Evolutionary conservation across 441 rosid genomes (phyloP), one percentile per base, ranked within the genome.

Genomic region (Omphalea diandra): DNA sequence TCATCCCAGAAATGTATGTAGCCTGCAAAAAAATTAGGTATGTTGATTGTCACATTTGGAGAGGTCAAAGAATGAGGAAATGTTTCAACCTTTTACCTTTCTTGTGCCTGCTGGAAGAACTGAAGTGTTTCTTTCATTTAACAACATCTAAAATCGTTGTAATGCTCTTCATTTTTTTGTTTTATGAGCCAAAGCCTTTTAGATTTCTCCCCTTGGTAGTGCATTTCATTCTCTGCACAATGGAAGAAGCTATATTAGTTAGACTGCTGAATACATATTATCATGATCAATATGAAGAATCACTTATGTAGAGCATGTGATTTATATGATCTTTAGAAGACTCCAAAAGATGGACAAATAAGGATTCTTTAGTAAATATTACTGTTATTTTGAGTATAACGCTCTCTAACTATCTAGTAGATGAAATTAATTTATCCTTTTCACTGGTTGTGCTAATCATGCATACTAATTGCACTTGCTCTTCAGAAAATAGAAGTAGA

Each of bases 1-100:
- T 79, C 76, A 84, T 72, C 15, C 77, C 71, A 47, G 80, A 53
- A 71, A 73, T 72, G 53, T 84, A 84, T 56, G 81, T 71, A 69
- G 81, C 83, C 85, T 84, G 78, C 47, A 59, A 14, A 40, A 65
- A 8, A 64, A 29, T 11, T 1, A 55, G 6, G 33, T n/a, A 3
- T 14, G 58, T 15, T 17, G 49, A 20, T 29, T 44, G 31, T 69
- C 68, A 29, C 5, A 29, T 67, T 26, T 32, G 38, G 9, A 43
- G 41, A 22, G 44, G 29, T 56, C 4, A 47, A 43, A 41, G 53
- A n/a, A 56, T 0, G n/a, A 44, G 6, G 27, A 68, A 59, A 50
- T 17, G 3, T 3, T 24, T 29, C 11, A 26, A 64, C 18, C 33
- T 46, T 15, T 73, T 65, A 82, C 87, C 77, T 65, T 70, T 70